Base-by-base conservation (phyloP, 805 yeast genomes). In the Saccharomycopsis javanensis region DNA sequence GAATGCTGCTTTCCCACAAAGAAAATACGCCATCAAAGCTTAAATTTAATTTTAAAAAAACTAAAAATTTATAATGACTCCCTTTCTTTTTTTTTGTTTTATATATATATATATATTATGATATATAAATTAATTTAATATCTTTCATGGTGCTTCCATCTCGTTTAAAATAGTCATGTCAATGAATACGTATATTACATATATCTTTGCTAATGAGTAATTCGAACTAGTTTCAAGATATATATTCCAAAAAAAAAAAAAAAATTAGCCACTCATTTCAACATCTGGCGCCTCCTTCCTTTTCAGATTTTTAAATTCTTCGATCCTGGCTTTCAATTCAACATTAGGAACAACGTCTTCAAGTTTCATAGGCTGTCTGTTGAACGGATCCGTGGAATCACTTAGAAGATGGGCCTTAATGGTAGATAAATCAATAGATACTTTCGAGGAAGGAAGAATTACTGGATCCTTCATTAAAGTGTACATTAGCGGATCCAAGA, bases 11-110 rank as follows among this genome's bases (percentile, higher is more conserved):
- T 90, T 85, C 96, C 98, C 99, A 76, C 91, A 86, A 81, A 90
- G 96, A 85, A 87, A 86, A 80, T 94, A 80, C 80, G 98, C 98
- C 76, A 87, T 94, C 82, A 92, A 91, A 86, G 98, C 97, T 80
- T 92, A 86, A 83, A 66, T 67, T 60, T 11, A 48, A 48, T 30
- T 6, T n/a, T 6, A 48, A n/a, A 27, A 46, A 28, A 27, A 27
- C 13, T 27, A 7, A 48, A 48, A 48, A 27, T 28, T 16, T 27
- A 27, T 48, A 28, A 28, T 48, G 33, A 48, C 51, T 48, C 51
- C 35, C 51, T 48, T 30, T 48, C 33, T 48, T n/a, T 48, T 48
- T 48, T 48, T 38, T 38, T 16, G 46, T 38, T 38, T 48, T 48
- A 28, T 28, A 27, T 45, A 35, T 35, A 35, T 35, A n/a, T n/a